Percentiles rank a stretch among this genome's conserved stretches.
Evolutionary conservation across 2,329 filamentous ascomycete genomes (phyloP).

Genomic region (Cladophialophora immunda): DNA sequence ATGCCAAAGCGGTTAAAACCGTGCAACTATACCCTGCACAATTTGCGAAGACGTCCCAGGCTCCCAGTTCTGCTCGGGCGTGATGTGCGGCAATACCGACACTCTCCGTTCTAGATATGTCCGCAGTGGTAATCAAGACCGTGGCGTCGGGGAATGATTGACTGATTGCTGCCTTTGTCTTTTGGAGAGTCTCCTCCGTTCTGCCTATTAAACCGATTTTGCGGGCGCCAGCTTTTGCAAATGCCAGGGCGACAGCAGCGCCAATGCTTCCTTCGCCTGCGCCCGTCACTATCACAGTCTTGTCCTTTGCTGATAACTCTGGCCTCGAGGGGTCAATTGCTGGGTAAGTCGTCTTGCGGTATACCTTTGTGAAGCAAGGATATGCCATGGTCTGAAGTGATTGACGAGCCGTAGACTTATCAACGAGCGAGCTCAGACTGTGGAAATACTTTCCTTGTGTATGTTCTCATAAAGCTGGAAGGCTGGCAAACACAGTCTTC

Average conservation of each 20-base stretch:
- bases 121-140: conserved; percentile 55
- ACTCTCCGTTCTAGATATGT: conserved; percentile 52
- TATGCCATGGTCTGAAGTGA: conserved; percentile 19
- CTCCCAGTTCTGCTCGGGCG: conserved; percentile 44
- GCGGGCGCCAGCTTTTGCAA: conserved; percentile 61
- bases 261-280: conserved; percentile 63
- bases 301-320: conserved; percentile 47
- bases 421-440: background rate
- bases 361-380: conserved; percentile 48
- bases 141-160: conserved; percentile 23
- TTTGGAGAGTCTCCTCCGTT: conserved; percentile 44
- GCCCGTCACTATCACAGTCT: conserved; percentile 63
- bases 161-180: conserved; percentile 39
- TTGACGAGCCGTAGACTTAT: background rate
- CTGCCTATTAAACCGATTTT: conserved; percentile 53
- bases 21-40: conserved; percentile 50
- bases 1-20: background rate
- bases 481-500: background rate
- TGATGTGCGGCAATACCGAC: conserved; percentile 48
- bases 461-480: background rate
- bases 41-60: conserved; percentile 59
- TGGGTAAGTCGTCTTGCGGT: conserved; percentile 51
- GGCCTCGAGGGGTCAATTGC: conserved; percentile 50
- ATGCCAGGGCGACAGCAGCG: conserved; percentile 61
- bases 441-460: background rate